These are phyloP conservation scores for Fonsecaea pedrosoi DNA, from an alignment of 2,329 filamentous ascomycete genomes.

Conservation along the genomic window DNA sequence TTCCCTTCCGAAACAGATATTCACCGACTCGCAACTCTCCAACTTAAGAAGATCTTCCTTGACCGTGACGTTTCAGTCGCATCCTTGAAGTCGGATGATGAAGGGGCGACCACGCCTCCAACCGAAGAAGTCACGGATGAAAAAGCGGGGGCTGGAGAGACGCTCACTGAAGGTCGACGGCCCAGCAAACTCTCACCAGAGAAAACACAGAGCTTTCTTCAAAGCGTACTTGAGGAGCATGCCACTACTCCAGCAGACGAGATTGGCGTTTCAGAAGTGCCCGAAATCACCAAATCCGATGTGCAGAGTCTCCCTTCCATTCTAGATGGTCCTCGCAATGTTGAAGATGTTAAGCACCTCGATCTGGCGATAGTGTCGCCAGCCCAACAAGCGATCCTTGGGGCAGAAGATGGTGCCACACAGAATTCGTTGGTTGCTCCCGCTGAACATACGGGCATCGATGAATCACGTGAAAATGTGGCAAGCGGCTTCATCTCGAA, in stretches of 20 bases:
- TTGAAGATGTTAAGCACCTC: conserved; percentile 65
- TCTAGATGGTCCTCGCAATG: conserved; percentile 42
- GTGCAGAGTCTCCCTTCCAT: conserved; percentile 34
- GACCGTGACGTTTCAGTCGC: conserved; percentile 82
- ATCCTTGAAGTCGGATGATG: conserved; percentile 73
- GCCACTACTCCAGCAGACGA: conserved; percentile 43
- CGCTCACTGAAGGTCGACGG: conserved; percentile 45
- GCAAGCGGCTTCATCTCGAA: not conserved
- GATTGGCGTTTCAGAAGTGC: conserved; percentile 1
- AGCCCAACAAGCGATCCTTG: conserved; percentile 16
- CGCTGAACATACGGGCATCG: not conserved
- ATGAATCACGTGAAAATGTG: not conserved
- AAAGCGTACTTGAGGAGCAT: conserved; percentile 71
- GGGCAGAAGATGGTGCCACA: conserved; percentile 7
- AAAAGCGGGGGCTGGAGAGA: conserved; percentile 45
- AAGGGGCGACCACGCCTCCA: conserved; percentile 62
- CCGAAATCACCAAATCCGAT: conserved; percentile 31
- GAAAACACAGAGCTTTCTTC: conserved; percentile 68
- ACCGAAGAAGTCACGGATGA: conserved; percentile 44
- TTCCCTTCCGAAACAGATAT: conserved; percentile 96
- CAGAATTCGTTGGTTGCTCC: conserved; percentile 5
- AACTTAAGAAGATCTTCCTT: conserved; percentile 92
- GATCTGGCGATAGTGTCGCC: conserved; percentile 58
- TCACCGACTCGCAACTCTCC: conserved; percentile 84
- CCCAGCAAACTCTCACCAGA: conserved; percentile 62